Conservation (phyloP, 768 basidiomycete genomes). For the Lyophyllum atratum region DNA sequence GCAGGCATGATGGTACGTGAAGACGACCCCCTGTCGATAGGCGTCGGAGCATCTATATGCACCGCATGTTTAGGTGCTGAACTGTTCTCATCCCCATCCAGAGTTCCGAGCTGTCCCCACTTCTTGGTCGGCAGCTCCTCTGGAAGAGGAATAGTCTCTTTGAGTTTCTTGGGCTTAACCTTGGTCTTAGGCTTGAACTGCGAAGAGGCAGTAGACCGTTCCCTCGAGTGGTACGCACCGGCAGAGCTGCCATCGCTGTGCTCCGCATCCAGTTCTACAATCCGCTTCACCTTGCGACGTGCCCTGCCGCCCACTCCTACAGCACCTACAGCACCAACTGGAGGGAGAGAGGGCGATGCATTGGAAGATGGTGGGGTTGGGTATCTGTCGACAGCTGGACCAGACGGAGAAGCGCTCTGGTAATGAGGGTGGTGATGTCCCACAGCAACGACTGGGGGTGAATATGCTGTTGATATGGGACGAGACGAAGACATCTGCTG, state of each 20-base stretch:
- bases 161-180: constrained; percentile 20
- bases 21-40: background rate
- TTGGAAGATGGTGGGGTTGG: constrained; percentile 43
- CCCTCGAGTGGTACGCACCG: constrained; percentile 29
- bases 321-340: constrained; percentile 35
- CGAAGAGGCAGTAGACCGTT: constrained; percentile 30
- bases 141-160: constrained; percentile 3
- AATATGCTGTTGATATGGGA: constrained; percentile 48
- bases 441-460: constrained; percentile 65
- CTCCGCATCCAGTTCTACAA: constrained; percentile 74
- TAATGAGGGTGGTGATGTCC: constrained; percentile 35
- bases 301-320: constrained; percentile 40
- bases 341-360: constrained; percentile 45
- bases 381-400: constrained; percentile 16
- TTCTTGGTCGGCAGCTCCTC: constrained; percentile 8
- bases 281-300: constrained; percentile 66
- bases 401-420: constrained; percentile 20
- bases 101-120: constrained; percentile 21
- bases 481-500: constrained; percentile 55
- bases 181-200: constrained; percentile 23
- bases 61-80: background rate
- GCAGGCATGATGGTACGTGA: constrained; percentile 3
- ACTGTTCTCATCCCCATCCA: constrained; percentile 9
- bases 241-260: constrained; percentile 34
- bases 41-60: constrained; percentile 11